phyloP scores from a whole-genome alignment of 2,329 filamentous ascomycete genomes.

The Alternaria infectoria region DNA sequence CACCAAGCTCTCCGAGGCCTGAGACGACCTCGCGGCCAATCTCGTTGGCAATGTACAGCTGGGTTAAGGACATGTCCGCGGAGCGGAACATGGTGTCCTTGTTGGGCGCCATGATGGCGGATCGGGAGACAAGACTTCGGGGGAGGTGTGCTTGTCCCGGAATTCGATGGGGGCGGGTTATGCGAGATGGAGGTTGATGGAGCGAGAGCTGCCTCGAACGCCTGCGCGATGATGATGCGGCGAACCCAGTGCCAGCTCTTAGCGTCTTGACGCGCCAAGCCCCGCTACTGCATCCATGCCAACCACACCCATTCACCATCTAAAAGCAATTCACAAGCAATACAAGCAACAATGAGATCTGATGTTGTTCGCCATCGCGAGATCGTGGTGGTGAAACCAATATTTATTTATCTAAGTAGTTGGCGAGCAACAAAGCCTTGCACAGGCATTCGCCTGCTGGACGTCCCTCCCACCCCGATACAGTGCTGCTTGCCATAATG shows the following conservation, averaged over 20 bases:
- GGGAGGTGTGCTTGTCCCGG: conserved; percentile 31
- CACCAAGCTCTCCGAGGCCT: conserved; percentile 91
- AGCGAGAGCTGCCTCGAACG: conserved; percentile 34
- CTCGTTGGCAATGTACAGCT: conserved; percentile 99
- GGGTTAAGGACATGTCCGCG: conserved; percentile 99
- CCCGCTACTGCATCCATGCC: conserved; percentile 10
- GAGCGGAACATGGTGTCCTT: conserved; percentile 99
- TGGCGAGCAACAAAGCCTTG: neutral
- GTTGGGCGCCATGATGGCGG: conserved; percentile 62
- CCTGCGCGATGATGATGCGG: conserved; percentile 35
- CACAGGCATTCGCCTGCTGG: neutral
- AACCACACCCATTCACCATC: neutral
- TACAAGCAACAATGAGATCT: neutral
- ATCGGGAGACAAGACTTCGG: conserved; percentile 34
- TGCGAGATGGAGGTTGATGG: conserved; percentile 38
- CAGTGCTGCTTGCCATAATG: neutral
- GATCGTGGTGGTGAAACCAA: neutral
- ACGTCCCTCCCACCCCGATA: neutral
- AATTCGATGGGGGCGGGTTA: conserved; percentile 24
- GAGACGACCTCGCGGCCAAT: conserved; percentile 98
- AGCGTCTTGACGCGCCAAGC: conserved; percentile 15
- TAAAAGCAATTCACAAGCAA: neutral
- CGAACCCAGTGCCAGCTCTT: conserved; percentile 10
- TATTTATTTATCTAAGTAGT: neutral
- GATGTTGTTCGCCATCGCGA: neutral